Percentiles rank a stretch among this genome's conserved stretches.
Evolutionary conservation across 2,329 filamentous ascomycete genomes (phyloP).

Genomic region (Nigrospora oryzae): DNA sequence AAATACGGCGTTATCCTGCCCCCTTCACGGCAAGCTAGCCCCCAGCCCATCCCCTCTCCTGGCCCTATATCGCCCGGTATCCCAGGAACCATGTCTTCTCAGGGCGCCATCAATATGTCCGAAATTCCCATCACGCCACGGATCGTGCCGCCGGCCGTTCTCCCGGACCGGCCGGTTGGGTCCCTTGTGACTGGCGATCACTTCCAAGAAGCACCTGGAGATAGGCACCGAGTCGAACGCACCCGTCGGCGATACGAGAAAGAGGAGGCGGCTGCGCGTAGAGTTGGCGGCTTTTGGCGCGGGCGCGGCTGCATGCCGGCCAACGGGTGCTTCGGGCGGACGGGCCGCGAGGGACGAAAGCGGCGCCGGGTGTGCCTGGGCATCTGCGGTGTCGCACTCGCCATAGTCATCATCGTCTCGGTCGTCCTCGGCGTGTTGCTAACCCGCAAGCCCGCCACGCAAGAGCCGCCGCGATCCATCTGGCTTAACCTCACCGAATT

Average conservation of each 20-base stretch:
- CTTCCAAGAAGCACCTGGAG: constrained; percentile 29
- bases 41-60: constrained; percentile 47
- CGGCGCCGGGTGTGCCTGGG: constrained; percentile 51
- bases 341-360: constrained; percentile 54
- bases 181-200: constrained; percentile 37
- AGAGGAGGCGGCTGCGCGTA: constrained; percentile 52
- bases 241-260: constrained; percentile 52
- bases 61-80: constrained; percentile 55
- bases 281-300: constrained; percentile 54
- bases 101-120: constrained; percentile 51
- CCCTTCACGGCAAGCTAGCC: constrained; percentile 37
- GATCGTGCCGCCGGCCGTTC: constrained; percentile 13
- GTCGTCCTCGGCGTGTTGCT: constrained; percentile 52
- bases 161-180: constrained; percentile 35
- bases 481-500: constrained; percentile 85
- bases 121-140: constrained; percentile 43
- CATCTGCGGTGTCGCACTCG: constrained; percentile 40
- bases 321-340: constrained; percentile 56
- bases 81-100: constrained; percentile 52
- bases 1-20: constrained; percentile 53
- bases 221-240: constrained; percentile 37
- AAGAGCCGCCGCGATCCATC: constrained; percentile 27
- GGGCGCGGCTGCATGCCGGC: constrained; percentile 55
- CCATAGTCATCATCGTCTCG: constrained; percentile 48
- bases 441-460: constrained; percentile 25